Percentiles rank a stretch among this genome's conserved stretches.
Evolutionary conservation across 495 filamentous ascomycete species (phyloP).

Genomic region (Neurospora sublineolata): DNA sequence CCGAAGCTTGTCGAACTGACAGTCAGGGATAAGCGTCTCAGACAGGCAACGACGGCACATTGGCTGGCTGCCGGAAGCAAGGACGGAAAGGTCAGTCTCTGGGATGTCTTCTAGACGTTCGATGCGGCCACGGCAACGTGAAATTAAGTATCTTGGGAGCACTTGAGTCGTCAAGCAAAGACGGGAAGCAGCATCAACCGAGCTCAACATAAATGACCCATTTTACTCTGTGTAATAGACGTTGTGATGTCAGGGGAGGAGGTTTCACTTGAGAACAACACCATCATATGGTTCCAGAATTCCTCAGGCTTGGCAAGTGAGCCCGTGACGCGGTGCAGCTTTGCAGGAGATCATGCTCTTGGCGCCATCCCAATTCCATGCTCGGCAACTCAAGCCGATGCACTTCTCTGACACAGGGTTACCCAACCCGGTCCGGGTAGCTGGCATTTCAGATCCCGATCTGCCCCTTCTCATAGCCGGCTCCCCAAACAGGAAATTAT

Average conservation of each 20-base stretch:
- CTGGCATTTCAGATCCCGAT: conserved; percentile 2
- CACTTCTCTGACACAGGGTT: conserved; percentile 23
- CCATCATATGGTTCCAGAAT: background rate
- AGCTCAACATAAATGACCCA: background rate
- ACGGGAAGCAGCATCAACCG: background rate
- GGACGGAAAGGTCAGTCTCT: conserved; percentile 91
- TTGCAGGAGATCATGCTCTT: background rate
- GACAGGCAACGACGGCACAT: conserved; percentile 58
- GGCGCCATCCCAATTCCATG: background rate
- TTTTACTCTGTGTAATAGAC: background rate
- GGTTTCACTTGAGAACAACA: background rate
- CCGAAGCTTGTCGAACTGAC: conserved; percentile 26
- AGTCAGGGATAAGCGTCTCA: conserved; percentile 52
- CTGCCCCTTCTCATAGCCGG: background rate
- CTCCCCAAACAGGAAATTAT: background rate
- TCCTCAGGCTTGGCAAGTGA: background rate
- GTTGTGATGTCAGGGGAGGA: background rate
- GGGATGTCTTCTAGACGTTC: conserved; percentile 63
- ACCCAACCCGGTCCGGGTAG: conserved; percentile 23
- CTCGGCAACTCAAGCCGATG: conserved; percentile 27
- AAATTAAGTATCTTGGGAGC: background rate
- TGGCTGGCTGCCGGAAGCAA: conserved; percentile 90
- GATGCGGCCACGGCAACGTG: background rate
- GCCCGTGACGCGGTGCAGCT: background rate
- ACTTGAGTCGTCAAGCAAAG: background rate